Evolutionary conservation across 2,329 filamentous ascomycete genomes (phyloP), one percentile per base, ranked within the genome.

Genomic region (Camptophora hylomeconis): DNA sequence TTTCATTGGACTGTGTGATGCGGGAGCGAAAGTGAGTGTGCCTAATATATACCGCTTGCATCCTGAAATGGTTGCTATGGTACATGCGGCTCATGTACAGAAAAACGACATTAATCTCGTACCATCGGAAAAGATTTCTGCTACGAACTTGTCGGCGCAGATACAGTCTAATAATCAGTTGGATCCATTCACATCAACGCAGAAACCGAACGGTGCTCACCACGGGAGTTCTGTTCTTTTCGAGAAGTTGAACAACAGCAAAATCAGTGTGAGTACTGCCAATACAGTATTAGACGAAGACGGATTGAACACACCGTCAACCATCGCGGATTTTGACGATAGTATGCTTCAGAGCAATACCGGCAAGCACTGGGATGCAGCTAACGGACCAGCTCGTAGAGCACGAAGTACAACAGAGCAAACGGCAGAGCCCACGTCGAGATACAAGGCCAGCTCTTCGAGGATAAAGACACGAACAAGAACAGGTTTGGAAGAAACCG

Each of bases 1-100:
- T 0, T 95, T 95, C 46, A 75, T 77, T 13, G 78, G 73, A 10
- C 67, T 98, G 5, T 93, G 86, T 50, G 84, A 94, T 48, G 81
- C 71, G 23, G 73, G 71, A 60, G 52, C 45, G 53, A 75, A 75
- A 41, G 67, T 95, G 31, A 75, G 80, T 32, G 74, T 89, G 7
- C 69, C 75, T 15, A 93, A 92, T 46, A 80, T 94, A 38, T 98
- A 93, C 59, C 83, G 75, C 49, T 59, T 79, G 44, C 82, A 69
- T 10, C 58, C 67, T 13, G 75, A 80, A 38, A 66, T 80, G 54
- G 54, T 69, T 30, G 56, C 60, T 15, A 53, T 65, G 26, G 52
- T 72, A 2, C 37, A 45, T 28, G 23, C 32, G 9, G 26, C 33
- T 5, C 33, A 42, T 18, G 34, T 36, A 26, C 30, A 36, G 13